These are phyloP conservation scores for Teunomyces funiuensis DNA, from an alignment of 805 yeast genomes.

Conservation along the genomic window DNA sequence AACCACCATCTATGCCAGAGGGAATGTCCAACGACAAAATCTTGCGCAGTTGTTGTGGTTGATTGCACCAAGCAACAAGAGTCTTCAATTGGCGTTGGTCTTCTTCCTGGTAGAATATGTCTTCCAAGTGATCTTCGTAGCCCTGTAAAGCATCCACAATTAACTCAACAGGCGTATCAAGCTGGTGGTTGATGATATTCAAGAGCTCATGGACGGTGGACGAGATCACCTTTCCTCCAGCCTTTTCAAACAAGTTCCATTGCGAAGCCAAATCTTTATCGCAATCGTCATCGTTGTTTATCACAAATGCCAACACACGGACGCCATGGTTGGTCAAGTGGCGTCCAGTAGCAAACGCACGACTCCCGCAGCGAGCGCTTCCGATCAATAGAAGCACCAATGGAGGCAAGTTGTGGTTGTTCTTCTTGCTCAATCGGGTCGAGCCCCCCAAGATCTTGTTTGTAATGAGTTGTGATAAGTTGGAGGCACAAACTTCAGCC, in stretches of 20 bases:
- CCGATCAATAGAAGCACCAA: conserved; percentile 69
- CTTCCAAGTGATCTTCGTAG: conserved; percentile 66
- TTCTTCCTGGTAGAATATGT: conserved; percentile 41
- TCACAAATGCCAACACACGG: conserved; percentile 56
- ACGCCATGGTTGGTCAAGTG: conserved; percentile 74
- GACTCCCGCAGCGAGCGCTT: conserved; percentile 70
- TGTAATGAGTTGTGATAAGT: conserved; percentile 58
- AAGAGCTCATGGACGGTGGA: conserved; percentile 36
- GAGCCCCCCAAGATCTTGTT: conserved; percentile 65
- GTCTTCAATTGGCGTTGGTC: conserved; percentile 40
- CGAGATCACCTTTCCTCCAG: conserved; percentile 64
- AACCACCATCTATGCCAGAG: conserved; percentile 79
- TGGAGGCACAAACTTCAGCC: conserved; percentile 68
- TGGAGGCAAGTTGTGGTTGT: conserved; percentile 78
- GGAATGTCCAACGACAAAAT: conserved; percentile 76
- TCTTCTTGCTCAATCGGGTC: conserved; percentile 54
- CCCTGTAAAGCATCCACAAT: conserved; percentile 86
- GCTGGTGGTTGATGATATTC: conserved; percentile 40
- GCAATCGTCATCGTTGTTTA: conserved; percentile 32
- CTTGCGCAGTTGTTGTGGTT: conserved; percentile 38
- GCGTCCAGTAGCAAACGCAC: conserved; percentile 78
- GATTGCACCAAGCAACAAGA: conserved; percentile 69
- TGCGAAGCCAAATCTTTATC: conserved; percentile 51
- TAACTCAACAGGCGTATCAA: conserved; percentile 76
- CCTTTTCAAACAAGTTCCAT: conserved; percentile 51